phyloP scores from a whole-genome alignment of 2,329 filamentous ascomycete species.

The Achaetomium macrosporum region DNA sequence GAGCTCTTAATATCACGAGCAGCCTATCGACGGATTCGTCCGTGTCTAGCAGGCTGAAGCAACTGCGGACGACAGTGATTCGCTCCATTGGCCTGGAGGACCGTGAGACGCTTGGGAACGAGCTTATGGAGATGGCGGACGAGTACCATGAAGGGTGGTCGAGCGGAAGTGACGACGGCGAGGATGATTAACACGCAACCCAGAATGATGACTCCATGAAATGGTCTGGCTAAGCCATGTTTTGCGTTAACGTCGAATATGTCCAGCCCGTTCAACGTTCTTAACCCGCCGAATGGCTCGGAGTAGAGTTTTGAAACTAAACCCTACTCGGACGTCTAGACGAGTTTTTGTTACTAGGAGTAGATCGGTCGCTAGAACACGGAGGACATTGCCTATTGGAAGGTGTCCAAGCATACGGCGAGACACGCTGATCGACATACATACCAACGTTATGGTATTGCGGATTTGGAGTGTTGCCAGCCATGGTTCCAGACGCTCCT shows the following conservation, averaged over 20 bases:
- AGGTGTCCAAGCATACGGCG: too few relatives aligned
- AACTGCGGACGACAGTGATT: conserved; percentile 57
- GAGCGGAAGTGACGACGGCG: conserved; percentile 65
- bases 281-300: too few relatives aligned
- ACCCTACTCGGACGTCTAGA: too few relatives aligned
- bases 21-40: conserved; percentile 68
- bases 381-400: too few relatives aligned
- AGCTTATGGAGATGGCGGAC: conserved; percentile 75
- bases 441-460: too few relatives aligned
- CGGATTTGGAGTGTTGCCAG: too few relatives aligned
- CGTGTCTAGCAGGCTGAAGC: conserved; percentile 63
- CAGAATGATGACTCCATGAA: not conserved
- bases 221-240: not conserved
- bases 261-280: too few relatives aligned
- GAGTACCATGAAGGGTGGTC: conserved; percentile 87
- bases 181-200: conserved; percentile 44
- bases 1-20: conserved; percentile 45
- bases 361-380: too few relatives aligned
- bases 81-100: conserved; percentile 67
- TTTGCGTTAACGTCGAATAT: not conserved
- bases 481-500: too few relatives aligned
- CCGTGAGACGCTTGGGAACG: conserved; percentile 75
- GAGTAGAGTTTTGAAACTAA: too few relatives aligned
- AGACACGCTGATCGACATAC: too few relatives aligned
- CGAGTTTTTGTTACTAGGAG: too few relatives aligned